A percentile compares a stretch with the other conserved stretches of the same genome.
Conservation (phyloP, 805 yeast genomes). For the Yamadazyma insecticola region DNA sequence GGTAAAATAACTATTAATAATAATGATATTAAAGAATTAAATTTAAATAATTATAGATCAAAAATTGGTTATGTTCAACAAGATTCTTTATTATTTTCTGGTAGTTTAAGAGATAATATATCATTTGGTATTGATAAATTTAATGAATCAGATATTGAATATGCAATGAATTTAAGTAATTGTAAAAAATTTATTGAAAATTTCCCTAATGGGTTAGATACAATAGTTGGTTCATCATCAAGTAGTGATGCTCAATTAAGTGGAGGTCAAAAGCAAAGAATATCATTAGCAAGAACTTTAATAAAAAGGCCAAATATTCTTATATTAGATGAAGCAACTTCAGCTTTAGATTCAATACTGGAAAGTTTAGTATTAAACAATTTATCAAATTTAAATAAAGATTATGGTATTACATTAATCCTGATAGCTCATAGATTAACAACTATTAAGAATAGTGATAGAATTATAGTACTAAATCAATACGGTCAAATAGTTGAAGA, state of each 20-base stretch:
- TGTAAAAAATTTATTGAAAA: slow-evolving; percentile 62
- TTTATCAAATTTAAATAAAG: slow-evolving; percentile 43
- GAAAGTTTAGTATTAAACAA: slow-evolving; percentile 83
- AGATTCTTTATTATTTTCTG: slow-evolving; percentile 86
- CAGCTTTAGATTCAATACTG: slow-evolving; percentile 85
- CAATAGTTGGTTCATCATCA: slow-evolving; percentile 70
- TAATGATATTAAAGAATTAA: slow-evolving; percentile 56
- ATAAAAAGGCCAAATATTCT: slow-evolving; percentile 75
- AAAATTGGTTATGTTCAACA: slow-evolving; percentile 89
- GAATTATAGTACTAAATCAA: slow-evolving; percentile 63
- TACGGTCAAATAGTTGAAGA: slow-evolving; percentile 64
- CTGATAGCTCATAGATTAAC: slow-evolving; percentile 90
- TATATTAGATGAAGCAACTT: slow-evolving; percentile 90
- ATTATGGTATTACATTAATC: slow-evolving; percentile 63
- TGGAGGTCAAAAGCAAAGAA: slow-evolving; percentile 93
- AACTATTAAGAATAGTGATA: slow-evolving; percentile 78
- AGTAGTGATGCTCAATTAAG: slow-evolving; percentile 79
- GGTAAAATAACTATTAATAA: slow-evolving; percentile 69
- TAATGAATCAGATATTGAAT: slow-evolving; percentile 52
- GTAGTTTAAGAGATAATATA: slow-evolving; percentile 79
- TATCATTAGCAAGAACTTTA: slow-evolving; percentile 86
- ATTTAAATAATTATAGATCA: slow-evolving; percentile 67
- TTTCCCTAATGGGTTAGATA: slow-evolving; percentile 80
- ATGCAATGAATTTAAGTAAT: slow-evolving; percentile 68
- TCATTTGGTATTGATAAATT: slow-evolving; percentile 66